phyloP scores from a whole-genome alignment of 2,329 filamentous ascomycete genomes.

The Gaeumannomyces sp. region DNA sequence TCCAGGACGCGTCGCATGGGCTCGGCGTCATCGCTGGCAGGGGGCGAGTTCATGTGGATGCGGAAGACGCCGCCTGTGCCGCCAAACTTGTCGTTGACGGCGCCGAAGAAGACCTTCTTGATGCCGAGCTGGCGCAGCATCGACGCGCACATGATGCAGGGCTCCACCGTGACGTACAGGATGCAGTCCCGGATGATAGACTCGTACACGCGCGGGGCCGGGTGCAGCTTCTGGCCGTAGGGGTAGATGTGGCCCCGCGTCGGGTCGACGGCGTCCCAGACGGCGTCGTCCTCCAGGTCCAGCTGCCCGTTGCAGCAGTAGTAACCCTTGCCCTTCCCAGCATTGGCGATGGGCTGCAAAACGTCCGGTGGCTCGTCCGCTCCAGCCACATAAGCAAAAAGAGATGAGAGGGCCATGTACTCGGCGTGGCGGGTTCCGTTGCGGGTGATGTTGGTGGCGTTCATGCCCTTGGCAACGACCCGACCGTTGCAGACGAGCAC shows the following conservation, averaged over 20 bases:
- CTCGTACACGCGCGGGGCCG: constrained; percentile 52
- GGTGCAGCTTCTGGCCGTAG: constrained; percentile 54
- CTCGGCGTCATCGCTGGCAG: neutral
- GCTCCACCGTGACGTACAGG: constrained; percentile 95
- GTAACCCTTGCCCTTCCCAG: constrained; percentile 9
- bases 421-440: constrained; percentile 94
- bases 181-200: constrained; percentile 64
- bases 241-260: constrained; percentile 51
- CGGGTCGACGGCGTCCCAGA: constrained; percentile 47
- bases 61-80: constrained; percentile 91
- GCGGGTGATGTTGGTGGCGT: constrained; percentile 87
- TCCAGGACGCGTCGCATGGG: constrained; percentile 4
- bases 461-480: constrained; percentile 88
- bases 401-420: constrained; percentile 71
- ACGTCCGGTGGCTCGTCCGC: constrained; percentile 10
- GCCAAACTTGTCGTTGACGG: constrained; percentile 93
- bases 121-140: constrained; percentile 84
- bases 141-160: constrained; percentile 97
- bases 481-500: constrained; percentile 77
- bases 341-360: constrained; percentile 14
- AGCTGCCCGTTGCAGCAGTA: neutral
- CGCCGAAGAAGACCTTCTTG: constrained; percentile 88
- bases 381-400: constrained; percentile 38
- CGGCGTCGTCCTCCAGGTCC: constrained; percentile 30
- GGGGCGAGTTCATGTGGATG: constrained; percentile 62